A percentile compares a stretch with the other conserved stretches of the same genome.
Conservation (phyloP, 441 rosid species). For the Melianthus villosus region DNA sequence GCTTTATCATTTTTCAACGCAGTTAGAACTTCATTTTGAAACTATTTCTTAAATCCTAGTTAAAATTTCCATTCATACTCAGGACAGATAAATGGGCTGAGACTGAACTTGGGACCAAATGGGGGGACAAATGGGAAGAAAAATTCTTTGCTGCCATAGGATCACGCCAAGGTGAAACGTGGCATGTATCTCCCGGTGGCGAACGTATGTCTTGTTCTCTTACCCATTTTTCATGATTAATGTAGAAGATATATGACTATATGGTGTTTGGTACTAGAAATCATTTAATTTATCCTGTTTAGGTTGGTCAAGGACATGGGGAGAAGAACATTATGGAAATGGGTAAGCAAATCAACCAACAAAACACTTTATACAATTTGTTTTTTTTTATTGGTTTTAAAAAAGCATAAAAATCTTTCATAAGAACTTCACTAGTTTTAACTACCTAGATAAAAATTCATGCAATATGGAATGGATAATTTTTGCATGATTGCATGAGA, state of each 20-base stretch:
- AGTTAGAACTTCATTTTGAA: not conserved
- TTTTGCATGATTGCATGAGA: too few species aligned
- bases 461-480: too few species aligned
- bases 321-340: constrained; percentile 94
- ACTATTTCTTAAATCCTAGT: constrained; percentile 1
- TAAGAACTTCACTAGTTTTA: too few species aligned
- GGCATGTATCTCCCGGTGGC: constrained; percentile 77
- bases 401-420: too few species aligned
- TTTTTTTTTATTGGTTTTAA: too few species aligned
- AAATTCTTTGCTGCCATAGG: constrained; percentile 89
- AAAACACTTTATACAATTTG: not conserved
- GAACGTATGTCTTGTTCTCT: constrained; percentile 37
- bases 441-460: too few species aligned
- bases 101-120: constrained; percentile 88
- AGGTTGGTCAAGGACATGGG: constrained; percentile 99
- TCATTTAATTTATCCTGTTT: constrained; percentile 7
- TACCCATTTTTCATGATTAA: too few species aligned
- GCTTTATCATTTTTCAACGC: too few species aligned
- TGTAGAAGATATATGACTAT: too few species aligned
- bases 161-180: constrained; percentile 95
- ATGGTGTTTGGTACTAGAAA: constrained; percentile 4
- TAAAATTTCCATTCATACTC: constrained; percentile 11
- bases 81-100: constrained; percentile 99
- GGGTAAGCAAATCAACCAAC: constrained; percentile 36
- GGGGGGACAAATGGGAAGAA: constrained; percentile 99